A percentile compares a stretch with the other conserved stretches of the same genome.
phyloP scores from a whole-genome alignment of 305 asterid genomes.

The Striga hermonthica region DNA sequence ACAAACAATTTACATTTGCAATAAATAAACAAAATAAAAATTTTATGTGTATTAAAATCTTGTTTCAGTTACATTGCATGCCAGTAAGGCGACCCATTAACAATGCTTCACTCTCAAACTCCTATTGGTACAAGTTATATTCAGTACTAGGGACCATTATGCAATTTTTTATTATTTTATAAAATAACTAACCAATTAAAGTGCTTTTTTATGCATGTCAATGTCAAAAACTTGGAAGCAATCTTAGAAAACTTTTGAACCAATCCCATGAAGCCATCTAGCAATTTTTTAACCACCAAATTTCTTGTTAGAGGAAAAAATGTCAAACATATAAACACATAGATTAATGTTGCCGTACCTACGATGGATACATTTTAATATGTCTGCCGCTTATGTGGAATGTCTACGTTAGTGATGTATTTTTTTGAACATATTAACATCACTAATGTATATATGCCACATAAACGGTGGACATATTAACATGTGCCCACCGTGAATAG shows the following conservation, averaged over 20 bases:
- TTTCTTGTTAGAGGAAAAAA: neutral
- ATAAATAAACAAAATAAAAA: no score
- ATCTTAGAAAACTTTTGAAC: neutral
- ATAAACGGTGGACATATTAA: no score
- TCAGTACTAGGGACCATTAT: slow-evolving; percentile 7
- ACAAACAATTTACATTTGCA: no score
- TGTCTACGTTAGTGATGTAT: no score
- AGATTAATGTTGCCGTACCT: no score
- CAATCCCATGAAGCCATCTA: neutral
- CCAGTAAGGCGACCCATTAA: slow-evolving; percentile 21
- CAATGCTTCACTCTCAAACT: slow-evolving; percentile 13
- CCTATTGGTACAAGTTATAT: slow-evolving; percentile 20
- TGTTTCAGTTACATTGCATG: slow-evolving; percentile 20
- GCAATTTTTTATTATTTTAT: no score
- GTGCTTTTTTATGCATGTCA: neutral
- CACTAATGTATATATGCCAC: no score
- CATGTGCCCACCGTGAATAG: no score
- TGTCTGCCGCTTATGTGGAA: no score
- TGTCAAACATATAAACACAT: no score
- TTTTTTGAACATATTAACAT: no score
- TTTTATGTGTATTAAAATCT: neutral
- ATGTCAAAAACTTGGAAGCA: neutral
- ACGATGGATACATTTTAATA: no score
- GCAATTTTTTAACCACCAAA: neutral
- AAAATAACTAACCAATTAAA: neutral